These are phyloP conservation scores for Suillus lakei DNA, from an alignment of 768 basidiomycete species.

Conservation along the genomic window DNA sequence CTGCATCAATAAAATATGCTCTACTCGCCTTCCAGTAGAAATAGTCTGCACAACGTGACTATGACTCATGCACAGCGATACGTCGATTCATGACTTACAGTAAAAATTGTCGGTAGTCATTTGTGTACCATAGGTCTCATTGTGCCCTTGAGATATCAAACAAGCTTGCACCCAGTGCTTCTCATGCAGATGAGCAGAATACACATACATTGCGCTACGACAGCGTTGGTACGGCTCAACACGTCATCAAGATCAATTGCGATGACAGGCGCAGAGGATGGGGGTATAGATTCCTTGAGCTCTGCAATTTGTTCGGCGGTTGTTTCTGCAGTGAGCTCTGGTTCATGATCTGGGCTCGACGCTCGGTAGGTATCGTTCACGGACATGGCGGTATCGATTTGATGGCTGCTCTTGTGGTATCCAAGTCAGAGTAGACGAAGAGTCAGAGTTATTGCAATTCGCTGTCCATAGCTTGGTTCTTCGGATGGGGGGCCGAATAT, in stretches of 20 bases:
- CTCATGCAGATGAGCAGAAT: slow-evolving; percentile 3
- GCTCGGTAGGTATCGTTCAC: slow-evolving; percentile 8
- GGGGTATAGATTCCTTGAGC: slow-evolving; percentile 20
- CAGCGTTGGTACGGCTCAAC: slow-evolving; percentile 62
- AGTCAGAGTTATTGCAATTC: background rate
- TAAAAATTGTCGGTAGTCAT: slow-evolving; percentile 63
- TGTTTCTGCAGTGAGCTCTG: slow-evolving; percentile 3
- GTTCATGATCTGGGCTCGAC: slow-evolving; percentile 6
- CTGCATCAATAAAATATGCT: background rate
- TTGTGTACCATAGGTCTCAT: slow-evolving; percentile 57
- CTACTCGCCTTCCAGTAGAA: slow-evolving; percentile 73
- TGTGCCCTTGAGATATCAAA: slow-evolving; percentile 59
- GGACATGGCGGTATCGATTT: slow-evolving; percentile 9
- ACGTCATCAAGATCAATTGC: slow-evolving; percentile 75
- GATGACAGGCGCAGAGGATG: slow-evolving; percentile 46
- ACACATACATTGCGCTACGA: slow-evolving; percentile 59
- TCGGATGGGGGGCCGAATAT: background rate
- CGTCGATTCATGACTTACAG: slow-evolving; percentile 45
- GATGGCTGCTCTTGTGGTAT: background rate
- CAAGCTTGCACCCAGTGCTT: background rate
- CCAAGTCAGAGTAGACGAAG: background rate
- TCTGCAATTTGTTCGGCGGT: slow-evolving; percentile 15
- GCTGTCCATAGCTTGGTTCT: background rate
- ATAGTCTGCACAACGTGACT: slow-evolving; percentile 50
- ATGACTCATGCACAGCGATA: slow-evolving; percentile 2